Conservation (phyloP, 2,329 filamentous ascomycete genomes). For the Diaporthe sp. region DNA sequence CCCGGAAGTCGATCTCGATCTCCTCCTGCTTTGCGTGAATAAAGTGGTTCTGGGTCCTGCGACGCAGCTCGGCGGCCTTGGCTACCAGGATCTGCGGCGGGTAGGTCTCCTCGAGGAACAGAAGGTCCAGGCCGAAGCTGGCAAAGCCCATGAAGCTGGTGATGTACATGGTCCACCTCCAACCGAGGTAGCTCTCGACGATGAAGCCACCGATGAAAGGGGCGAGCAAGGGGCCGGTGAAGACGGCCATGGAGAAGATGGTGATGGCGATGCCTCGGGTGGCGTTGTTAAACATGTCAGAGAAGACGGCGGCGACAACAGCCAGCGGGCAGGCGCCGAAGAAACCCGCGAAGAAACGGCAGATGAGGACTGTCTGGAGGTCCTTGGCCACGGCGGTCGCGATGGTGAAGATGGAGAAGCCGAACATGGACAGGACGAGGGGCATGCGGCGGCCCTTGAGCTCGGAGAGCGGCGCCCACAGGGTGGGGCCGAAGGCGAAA, state of each 20-base stretch:
- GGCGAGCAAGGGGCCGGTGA: slow-evolving; percentile 73
- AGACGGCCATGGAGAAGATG: slow-evolving; percentile 70
- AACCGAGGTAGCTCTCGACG: slow-evolving; percentile 69
- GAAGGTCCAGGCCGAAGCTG: slow-evolving; percentile 67
- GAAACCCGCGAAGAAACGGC: slow-evolving; percentile 79
- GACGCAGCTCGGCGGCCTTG: slow-evolving; percentile 70
- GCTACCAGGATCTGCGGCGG: slow-evolving; percentile 72
- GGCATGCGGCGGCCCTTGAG: slow-evolving; percentile 74
- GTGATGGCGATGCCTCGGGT: slow-evolving; percentile 69
- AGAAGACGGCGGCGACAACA: slow-evolving; percentile 77
- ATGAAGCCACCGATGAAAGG: slow-evolving; percentile 79
- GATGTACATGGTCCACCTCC: slow-evolving; percentile 80
- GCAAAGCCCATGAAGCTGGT: slow-evolving; percentile 70
- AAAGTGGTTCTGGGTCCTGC: slow-evolving; percentile 75
- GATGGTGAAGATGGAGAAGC: slow-evolving; percentile 76
- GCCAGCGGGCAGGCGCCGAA: slow-evolving; percentile 77
- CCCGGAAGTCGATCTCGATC: slow-evolving; percentile 73
- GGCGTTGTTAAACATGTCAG: slow-evolving; percentile 76
- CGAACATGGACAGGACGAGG: slow-evolving; percentile 70
- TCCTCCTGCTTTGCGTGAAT: slow-evolving; percentile 79
- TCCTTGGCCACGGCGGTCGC: slow-evolving; percentile 73
- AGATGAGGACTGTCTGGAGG: slow-evolving; percentile 75
- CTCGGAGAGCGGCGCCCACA: slow-evolving; percentile 81
- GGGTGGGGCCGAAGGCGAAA: slow-evolving; percentile 76
- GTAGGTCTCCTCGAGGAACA: slow-evolving; percentile 77